phyloP scores from a whole-genome alignment of 805 yeast species.

The Ogataea angusta region DNA sequence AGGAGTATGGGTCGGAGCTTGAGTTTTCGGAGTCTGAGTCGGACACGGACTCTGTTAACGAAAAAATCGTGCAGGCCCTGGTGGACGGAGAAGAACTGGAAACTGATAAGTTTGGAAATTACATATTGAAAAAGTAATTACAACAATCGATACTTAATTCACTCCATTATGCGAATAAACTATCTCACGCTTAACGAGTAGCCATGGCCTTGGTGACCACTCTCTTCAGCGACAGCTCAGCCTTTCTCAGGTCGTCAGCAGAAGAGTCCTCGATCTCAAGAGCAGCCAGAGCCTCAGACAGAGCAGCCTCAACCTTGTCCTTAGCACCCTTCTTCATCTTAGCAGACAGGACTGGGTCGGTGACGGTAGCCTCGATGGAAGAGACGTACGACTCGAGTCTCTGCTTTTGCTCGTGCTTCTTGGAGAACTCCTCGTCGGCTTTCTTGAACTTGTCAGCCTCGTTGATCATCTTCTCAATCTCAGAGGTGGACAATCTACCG shows the following conservation, averaged over 20 bases:
- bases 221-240: constrained; percentile 98
- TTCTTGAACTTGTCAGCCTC: constrained; percentile 99
- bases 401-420: constrained; percentile 99
- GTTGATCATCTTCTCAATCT: constrained; percentile 96
- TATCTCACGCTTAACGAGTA: constrained; percentile 66
- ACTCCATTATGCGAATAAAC: constrained; percentile 18
- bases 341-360: constrained; percentile 97
- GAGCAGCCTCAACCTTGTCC: constrained; percentile 96
- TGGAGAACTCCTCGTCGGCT: constrained; percentile 97
- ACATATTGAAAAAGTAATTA: constrained; percentile 51
- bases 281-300: constrained; percentile 97
- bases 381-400: constrained; percentile 98
- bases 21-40: constrained; percentile 37
- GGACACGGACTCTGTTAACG: constrained; percentile 34
- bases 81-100: constrained; percentile 64
- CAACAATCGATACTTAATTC: constrained; percentile 7
- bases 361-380: constrained; percentile 90
- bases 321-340: constrained; percentile 96
- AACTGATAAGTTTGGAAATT: constrained; percentile 81
- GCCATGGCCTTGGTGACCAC: constrained; percentile 99
- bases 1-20: constrained; percentile 33
- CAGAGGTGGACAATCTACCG: constrained; percentile 95
- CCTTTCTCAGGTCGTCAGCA: constrained; percentile 98
- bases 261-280: constrained; percentile 94
- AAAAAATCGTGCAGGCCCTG: constrained; percentile 66